Evolutionary conservation across 2,329 filamentous ascomycete genomes (phyloP).

Genomic region (Colletotrichum sojae): DNA sequence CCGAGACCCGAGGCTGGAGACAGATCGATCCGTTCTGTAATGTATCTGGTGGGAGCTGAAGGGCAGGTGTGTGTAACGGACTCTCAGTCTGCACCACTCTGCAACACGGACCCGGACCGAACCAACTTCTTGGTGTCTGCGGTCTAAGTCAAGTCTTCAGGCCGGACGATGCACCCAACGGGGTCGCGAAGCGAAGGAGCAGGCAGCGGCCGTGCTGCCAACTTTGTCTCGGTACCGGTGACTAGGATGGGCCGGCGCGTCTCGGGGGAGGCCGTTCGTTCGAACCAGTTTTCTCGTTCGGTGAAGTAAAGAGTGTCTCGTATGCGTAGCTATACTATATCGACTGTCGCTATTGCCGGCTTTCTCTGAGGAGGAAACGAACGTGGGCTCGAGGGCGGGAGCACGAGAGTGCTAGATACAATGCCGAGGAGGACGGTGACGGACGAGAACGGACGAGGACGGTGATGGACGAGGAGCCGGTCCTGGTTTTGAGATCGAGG

Average conservation of each 20-base stretch:
- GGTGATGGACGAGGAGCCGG: no score
- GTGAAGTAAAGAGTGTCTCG: slow-evolving; percentile 21
- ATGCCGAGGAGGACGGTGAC: neutral
- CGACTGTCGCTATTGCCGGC: slow-evolving; percentile 29
- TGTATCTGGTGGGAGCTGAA: no score
- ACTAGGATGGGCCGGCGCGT: slow-evolving; percentile 34
- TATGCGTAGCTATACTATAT: slow-evolving; percentile 8
- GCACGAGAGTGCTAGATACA: slow-evolving; percentile 11
- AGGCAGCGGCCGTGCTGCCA: slow-evolving; percentile 27
- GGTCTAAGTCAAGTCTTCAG: slow-evolving; percentile 6
- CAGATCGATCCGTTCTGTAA: no score
- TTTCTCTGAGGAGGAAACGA: slow-evolving; percentile 12
- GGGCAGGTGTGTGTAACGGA: neutral
- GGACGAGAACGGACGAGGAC: neutral
- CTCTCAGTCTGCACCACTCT: slow-evolving; percentile 22
- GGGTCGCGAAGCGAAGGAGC: slow-evolving; percentile 20
- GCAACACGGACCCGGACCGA: slow-evolving; percentile 35
- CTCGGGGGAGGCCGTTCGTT: slow-evolving; percentile 21
- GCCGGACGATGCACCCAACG: slow-evolving; percentile 38
- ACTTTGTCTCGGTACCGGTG: slow-evolving; percentile 33
- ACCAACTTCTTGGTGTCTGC: slow-evolving; percentile 37
- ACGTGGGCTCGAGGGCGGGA: slow-evolving; percentile 3
- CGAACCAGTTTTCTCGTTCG: slow-evolving; percentile 17
- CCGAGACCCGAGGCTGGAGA: no score
- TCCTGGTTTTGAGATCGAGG: no score